Base-by-base conservation (phyloP, 176 grass and related monocot genomes). In the Cymbopogon citratus region DNA sequence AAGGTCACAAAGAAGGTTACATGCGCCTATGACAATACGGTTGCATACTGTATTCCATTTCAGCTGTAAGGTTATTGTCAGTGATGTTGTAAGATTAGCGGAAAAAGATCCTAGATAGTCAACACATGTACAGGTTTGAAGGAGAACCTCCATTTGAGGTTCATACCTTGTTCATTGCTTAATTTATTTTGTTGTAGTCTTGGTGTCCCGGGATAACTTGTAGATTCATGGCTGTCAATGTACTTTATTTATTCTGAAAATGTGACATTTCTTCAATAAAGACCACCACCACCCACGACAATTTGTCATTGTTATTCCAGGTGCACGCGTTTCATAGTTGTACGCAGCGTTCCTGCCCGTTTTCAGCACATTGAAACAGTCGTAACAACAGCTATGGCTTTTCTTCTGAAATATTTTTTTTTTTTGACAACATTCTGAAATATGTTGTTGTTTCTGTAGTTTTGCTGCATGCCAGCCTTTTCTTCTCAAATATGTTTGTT, bases 1-100 rank as follows among this genome's bases (percentile, higher is more conserved):
- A 71, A 86, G 87, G 84, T 71, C 73, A 82, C 45, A 92, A 84
- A 81, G 85, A 89, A 78, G 90, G 87, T 70, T 95, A 95, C 33
- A 85, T 88, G 69, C 87, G 70, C 39, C 57, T 95, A 21, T 95
- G 72, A 95, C 39, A 60, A 48, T 11, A 33, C 63, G 2, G 80
- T 51, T 73, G 18, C 73, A 69, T 64, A 34, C 31, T n/a, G 9
- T 7, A 0, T 3, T 39, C 18, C 31, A 23, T 79, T 23, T 36
- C n/a, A 35, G 9, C 19, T 9, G 49, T 77, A 80, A 68, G 39
- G 51, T 39, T 69, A 56, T 31, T 18, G 19, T 16, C 6, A 19
- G 41, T 70, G 52, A 56, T 81, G 76, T 59, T 43, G 63, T 84
- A 81, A 67, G 14, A 45, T 44, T 75, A 68, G 77, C 5, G 5